These are phyloP conservation scores for Vaccinium corymbosum DNA, from an alignment of 148 eudicot species.

Conservation along the genomic window DNA sequence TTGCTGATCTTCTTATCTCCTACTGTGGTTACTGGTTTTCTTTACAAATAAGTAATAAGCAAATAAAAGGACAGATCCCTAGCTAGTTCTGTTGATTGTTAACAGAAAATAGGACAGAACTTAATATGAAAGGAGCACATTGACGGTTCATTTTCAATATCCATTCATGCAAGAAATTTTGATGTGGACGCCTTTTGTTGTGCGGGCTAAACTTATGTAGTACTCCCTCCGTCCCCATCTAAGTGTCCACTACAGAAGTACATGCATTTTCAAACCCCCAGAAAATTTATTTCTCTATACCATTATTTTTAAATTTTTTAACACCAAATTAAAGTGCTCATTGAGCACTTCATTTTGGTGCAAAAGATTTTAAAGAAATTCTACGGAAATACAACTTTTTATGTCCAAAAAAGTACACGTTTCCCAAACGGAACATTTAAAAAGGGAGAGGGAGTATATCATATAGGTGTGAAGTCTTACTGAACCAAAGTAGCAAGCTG, in stretches of 20 bases:
- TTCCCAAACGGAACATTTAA: too few relatives aligned
- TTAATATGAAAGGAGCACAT: not conserved
- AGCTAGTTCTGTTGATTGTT: too few relatives aligned
- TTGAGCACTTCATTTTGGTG: too few relatives aligned
- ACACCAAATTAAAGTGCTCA: too few relatives aligned
- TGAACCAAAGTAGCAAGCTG: slow-evolving; percentile 53
- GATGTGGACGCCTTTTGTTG: not conserved
- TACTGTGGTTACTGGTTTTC: not conserved
- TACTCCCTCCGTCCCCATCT: not conserved
- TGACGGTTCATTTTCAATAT: not conserved
- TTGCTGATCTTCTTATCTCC: not conserved
- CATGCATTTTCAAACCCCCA: too few relatives aligned
- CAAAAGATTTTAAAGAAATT: too few relatives aligned
- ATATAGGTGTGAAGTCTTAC: slow-evolving; percentile 29
- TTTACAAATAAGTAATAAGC: not conserved
- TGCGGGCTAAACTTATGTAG: not conserved
- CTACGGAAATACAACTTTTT: too few relatives aligned
- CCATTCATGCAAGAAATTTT: not conserved
- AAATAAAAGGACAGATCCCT: not conserved
- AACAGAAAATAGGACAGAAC: not conserved
- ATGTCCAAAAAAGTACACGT: too few relatives aligned
- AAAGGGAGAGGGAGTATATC: not conserved
- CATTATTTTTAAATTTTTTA: too few relatives aligned
- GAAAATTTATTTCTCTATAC: too few relatives aligned
- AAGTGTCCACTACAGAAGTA: too few relatives aligned